Percentiles rank a stretch among this genome's conserved stretches.
Evolutionary conservation across 139 green algal species (phyloP).

Genomic region (Coelastrella sp.): DNA sequence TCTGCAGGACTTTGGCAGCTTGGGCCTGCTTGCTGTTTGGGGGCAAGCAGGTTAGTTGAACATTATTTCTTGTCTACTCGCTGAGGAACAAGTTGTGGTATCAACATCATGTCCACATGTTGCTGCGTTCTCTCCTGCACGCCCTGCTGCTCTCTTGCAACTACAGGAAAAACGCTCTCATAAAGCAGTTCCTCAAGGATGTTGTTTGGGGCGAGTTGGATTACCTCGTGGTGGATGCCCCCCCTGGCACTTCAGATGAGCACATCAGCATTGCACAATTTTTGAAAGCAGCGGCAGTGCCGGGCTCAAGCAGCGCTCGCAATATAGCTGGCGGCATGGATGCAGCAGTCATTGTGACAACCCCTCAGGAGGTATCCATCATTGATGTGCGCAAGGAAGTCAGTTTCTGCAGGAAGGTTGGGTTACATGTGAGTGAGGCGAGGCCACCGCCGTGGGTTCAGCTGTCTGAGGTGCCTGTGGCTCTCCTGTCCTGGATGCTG

Average conservation of each 20-base stretch:
- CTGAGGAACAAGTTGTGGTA: too few species aligned
- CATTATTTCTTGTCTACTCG: too few species aligned
- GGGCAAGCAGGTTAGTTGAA: too few species aligned
- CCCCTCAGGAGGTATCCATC: constrained; percentile 93
- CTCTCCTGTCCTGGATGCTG: not conserved
- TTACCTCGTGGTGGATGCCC: constrained; percentile 97
- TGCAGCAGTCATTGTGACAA: constrained; percentile 69
- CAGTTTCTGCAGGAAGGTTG: constrained; percentile 97
- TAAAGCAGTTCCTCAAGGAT: constrained; percentile 98
- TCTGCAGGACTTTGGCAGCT: too few species aligned
- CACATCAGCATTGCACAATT: constrained; percentile 98
- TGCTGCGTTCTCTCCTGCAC: not conserved
- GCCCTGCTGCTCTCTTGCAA: not conserved
- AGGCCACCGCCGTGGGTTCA: not conserved
- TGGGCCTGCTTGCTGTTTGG: not conserved
- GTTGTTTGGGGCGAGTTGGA: constrained; percentile 96
- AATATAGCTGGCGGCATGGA: constrained; percentile 23
- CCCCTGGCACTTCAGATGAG: constrained; percentile 96
- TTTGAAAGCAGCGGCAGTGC: constrained; percentile 52
- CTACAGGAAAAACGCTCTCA: constrained; percentile 93
- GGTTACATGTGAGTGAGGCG: constrained; percentile 31
- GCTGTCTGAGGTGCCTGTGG: not conserved
- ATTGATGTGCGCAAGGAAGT: constrained; percentile 99
- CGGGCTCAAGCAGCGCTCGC: not conserved
- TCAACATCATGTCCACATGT: not conserved